Percentiles rank a stretch among this genome's conserved stretches.
phyloP scores from a whole-genome alignment of 257 asterid genomes.

The Henckelia pumila region DNA sequence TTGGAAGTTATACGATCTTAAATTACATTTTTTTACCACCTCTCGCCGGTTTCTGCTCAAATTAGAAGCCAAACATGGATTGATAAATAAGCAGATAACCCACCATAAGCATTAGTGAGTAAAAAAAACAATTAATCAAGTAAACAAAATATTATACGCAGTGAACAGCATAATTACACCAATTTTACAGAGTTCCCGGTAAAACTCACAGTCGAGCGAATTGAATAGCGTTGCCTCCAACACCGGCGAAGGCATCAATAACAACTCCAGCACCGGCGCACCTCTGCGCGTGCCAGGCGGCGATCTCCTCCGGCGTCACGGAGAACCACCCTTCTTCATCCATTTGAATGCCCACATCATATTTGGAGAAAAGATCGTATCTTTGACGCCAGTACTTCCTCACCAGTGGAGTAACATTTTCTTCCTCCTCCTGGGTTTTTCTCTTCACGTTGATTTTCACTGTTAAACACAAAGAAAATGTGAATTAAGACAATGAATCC shows the following conservation, averaged over 20 bases:
- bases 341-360: constrained; percentile 63
- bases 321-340: constrained; percentile 99
- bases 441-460: constrained; percentile 40
- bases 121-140: no score
- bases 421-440: constrained; percentile 27
- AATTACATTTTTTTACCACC: no score
- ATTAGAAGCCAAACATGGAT: no score
- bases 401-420: constrained; percentile 59
- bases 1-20: no score
- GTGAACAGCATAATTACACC: no score
- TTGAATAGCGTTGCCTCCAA: constrained; percentile 89
- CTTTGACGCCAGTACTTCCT: constrained; percentile 78
- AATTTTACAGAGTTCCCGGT: background rate
- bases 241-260: constrained; percentile 79
- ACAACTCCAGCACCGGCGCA: constrained; percentile 60
- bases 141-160: no score
- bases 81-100: no score
- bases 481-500: background rate
- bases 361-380: constrained; percentile 68
- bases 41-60: no score
- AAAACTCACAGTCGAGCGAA: constrained; percentile 57
- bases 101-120: no score
- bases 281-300: constrained; percentile 66
- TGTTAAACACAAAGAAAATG: constrained; percentile 13
- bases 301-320: constrained; percentile 87